Conservation (phyloP, 139 green algal genomes). For the Haematococcus lacustris region DNA sequence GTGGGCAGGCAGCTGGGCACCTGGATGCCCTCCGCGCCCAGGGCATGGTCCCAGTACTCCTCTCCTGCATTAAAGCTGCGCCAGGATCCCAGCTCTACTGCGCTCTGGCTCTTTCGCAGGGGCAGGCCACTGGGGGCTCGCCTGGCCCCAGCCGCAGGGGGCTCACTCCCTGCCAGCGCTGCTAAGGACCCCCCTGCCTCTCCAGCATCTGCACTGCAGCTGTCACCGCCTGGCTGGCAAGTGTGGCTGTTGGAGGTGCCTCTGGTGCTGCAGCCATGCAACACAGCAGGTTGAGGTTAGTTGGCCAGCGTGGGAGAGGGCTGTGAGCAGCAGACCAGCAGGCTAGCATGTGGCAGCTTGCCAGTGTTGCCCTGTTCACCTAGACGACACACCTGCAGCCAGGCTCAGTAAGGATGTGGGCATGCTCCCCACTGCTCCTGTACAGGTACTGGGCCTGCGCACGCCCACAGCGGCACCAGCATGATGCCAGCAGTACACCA, state of each 20-base stretch:
- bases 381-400: too few species aligned
- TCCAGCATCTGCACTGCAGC: neutral
- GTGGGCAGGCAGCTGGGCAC: neutral
- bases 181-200: neutral
- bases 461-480: too few species aligned
- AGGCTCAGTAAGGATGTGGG: too few species aligned
- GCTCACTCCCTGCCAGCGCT: neutral
- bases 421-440: too few species aligned
- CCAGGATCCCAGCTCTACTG: slow-evolving; percentile 29
- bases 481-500: too few species aligned
- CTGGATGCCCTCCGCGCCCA: neutral
- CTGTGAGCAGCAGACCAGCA: too few species aligned
- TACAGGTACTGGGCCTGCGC: too few species aligned
- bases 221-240: neutral
- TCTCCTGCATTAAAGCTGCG: slow-evolving; percentile 1
- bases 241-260: neutral
- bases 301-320: too few species aligned
- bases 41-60: neutral
- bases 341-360: too few species aligned
- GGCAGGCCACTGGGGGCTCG: slow-evolving; percentile 1
- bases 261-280: neutral
- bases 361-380: too few species aligned
- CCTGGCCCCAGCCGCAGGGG: neutral
- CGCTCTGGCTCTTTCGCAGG: slow-evolving; percentile 28
- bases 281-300: too few species aligned